Conservation (phyloP, 2,329 filamentous ascomycete species). For the Claviceps sp. region DNA sequence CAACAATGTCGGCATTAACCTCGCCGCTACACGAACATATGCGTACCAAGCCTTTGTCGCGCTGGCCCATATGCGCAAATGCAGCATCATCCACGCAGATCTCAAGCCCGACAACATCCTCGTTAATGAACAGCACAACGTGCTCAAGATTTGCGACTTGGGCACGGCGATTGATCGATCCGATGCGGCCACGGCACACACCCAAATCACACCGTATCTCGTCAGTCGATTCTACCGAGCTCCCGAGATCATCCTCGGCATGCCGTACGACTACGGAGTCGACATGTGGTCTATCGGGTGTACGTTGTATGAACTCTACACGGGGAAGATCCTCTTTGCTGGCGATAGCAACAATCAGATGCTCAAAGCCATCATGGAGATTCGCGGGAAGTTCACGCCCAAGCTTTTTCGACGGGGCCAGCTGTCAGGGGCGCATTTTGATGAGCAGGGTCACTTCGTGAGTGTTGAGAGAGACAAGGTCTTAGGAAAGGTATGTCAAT, state of each 20-base stretch:
- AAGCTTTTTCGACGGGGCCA: constrained; percentile 79
- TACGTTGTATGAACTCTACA: constrained; percentile 93
- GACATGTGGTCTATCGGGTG: constrained; percentile 98
- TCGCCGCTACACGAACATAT: constrained; percentile 76
- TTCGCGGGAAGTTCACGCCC: constrained; percentile 78
- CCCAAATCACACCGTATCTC: constrained; percentile 85
- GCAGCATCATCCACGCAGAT: constrained; percentile 89
- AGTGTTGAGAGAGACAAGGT: constrained; percentile 79
- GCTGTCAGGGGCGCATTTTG: constrained; percentile 66
- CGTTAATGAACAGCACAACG: constrained; percentile 66
- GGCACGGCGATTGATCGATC: constrained; percentile 88
- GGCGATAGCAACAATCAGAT: constrained; percentile 97
- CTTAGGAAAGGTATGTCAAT: constrained; percentile 56
- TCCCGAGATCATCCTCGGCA: constrained; percentile 93
- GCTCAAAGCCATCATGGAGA: constrained; percentile 92
- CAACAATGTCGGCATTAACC: constrained; percentile 82
- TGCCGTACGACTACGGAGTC: constrained; percentile 85
- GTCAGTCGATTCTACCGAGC: constrained; percentile 96
- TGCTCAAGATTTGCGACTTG: constrained; percentile 90
- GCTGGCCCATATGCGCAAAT: constrained; percentile 75
- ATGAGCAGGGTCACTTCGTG: constrained; percentile 70
- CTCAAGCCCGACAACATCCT: constrained; percentile 96
- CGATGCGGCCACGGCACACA: constrained; percentile 57
- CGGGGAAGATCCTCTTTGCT: constrained; percentile 91
- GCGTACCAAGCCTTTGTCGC: constrained; percentile 91